Conservation (phyloP, 139 green algal species). For the Tetraselmis striata region DNA sequence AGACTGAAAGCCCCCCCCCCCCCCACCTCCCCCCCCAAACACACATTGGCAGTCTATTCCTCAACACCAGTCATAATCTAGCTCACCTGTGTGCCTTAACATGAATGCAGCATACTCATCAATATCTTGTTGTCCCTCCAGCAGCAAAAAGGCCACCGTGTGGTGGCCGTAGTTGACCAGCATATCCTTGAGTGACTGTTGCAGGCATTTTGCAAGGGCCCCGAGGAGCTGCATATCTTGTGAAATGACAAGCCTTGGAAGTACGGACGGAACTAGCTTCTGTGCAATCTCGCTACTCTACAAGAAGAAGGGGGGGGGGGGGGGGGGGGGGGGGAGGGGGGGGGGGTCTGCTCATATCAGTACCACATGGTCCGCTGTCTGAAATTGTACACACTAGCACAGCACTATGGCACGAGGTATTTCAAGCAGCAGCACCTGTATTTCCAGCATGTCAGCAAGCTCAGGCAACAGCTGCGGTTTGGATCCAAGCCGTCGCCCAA, state of each 20-base stretch:
- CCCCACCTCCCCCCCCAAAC: too few species aligned
- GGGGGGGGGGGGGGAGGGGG: too few species aligned
- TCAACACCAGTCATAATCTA: too few species aligned
- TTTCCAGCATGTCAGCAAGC: neutral
- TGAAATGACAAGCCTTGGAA: neutral
- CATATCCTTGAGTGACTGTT: neutral
- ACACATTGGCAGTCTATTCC: too few species aligned
- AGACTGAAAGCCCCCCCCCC: too few species aligned
- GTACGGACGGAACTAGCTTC: neutral
- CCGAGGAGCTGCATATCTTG: neutral
- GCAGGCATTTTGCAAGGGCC: neutral
- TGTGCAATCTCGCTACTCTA: neutral
- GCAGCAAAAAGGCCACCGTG: neutral
- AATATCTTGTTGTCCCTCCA: neutral
- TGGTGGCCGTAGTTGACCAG: neutral
- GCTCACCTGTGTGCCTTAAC: neutral
- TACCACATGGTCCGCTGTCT: too few species aligned
- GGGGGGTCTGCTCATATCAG: too few species aligned
- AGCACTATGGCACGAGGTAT: too few species aligned
- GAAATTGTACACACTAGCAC: too few species aligned
- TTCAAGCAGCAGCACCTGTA: too few species aligned
- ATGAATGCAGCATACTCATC: neutral
- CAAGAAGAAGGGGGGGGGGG: too few species aligned
- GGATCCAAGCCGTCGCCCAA: neutral
- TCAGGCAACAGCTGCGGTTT: neutral